Base-by-base conservation (phyloP, 1,284 basidiomycete species). In the Ceratobasidium sp. region DNA sequence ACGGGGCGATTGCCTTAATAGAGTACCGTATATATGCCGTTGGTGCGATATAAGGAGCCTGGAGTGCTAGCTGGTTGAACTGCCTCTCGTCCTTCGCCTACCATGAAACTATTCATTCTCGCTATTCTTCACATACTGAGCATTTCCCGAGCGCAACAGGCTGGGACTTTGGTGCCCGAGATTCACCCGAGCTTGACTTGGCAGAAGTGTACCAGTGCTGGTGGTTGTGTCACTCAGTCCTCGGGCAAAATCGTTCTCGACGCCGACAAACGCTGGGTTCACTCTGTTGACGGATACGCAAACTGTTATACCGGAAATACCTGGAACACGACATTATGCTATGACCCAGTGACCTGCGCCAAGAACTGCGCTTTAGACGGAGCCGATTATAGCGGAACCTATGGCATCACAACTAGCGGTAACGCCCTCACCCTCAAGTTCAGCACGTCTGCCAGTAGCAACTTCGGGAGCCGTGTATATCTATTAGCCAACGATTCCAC, bases 281-380 rank as follows among this genome's bases (percentile, higher is more conserved):
- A 75, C 69, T 53, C 41, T 27, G 75, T 65, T 31, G 41, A 51
- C 24, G 47, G 48, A 17, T 72, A 47, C n/a, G 41, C 62, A 11
- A 72, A 88, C 82, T 89, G 87, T 82, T 88, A 88, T 82, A 87
- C 86, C 75, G 87, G 87, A 14, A 76, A 76, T 57, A 15, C 31
- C 19, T 76, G 75, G 75, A 41, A 67, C 36, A 8, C 51, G 9
- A 41, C 83, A 3, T 78, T 87, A 62, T 89, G 88, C 79, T 84
- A 87, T 44, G 85, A 87, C 77, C 78, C 80, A 24, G 79, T 78
- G 6, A 86, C 85, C 27, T 82, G 87, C 80, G 85, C 86, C 8
- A 74, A 79, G 33, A 87, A 88, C 82, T 89, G 88, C 77, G 88
- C 87, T 29, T 81, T 89, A 75, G 88, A 89, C 75, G 88, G 88